Percentiles rank a stretch among this genome's conserved stretches.
phyloP scores from a whole-genome alignment of 345 rosid genomes.

The Salix suchowensis region DNA sequence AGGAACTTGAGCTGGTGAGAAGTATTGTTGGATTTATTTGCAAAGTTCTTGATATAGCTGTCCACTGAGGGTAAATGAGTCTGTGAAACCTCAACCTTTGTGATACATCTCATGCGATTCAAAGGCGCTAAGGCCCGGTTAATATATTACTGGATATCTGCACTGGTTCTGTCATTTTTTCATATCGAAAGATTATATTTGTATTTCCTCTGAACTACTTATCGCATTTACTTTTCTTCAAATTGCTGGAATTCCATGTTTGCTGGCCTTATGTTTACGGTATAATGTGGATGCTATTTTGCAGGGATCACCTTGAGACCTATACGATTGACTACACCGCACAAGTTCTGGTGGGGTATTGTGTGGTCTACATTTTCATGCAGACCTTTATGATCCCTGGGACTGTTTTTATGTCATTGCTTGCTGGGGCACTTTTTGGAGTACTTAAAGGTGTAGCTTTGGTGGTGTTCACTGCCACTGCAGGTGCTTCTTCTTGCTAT shows the following conservation, averaged over 20 bases:
- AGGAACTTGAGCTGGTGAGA: neutral
- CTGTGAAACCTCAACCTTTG: too few species aligned
- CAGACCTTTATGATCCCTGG: conserved; percentile 97
- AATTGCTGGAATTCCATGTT: neutral
- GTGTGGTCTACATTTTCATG: conserved; percentile 77
- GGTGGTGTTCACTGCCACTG: conserved; percentile 80
- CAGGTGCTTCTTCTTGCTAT: conserved; percentile 94
- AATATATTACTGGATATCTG: neutral
- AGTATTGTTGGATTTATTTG: neutral
- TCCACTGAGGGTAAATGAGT: neutral
- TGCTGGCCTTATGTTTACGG: neutral
- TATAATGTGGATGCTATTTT: conserved; percentile 6
- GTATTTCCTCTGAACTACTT: neutral
- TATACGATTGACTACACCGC: conserved; percentile 85
- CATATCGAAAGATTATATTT: neutral
- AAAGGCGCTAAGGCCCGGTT: neutral
- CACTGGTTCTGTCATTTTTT: neutral
- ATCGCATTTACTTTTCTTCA: neutral
- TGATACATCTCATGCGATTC: neutral
- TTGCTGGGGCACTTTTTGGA: conserved; percentile 93
- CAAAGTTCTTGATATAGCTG: neutral
- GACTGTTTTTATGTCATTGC: conserved; percentile 88
- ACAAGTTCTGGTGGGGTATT: conserved; percentile 81
- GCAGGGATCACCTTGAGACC: conserved; percentile 79
- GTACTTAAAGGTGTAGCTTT: conserved; percentile 78